phyloP scores from a whole-genome alignment of 805 yeast genomes.

The Kodamaea restingae region DNA sequence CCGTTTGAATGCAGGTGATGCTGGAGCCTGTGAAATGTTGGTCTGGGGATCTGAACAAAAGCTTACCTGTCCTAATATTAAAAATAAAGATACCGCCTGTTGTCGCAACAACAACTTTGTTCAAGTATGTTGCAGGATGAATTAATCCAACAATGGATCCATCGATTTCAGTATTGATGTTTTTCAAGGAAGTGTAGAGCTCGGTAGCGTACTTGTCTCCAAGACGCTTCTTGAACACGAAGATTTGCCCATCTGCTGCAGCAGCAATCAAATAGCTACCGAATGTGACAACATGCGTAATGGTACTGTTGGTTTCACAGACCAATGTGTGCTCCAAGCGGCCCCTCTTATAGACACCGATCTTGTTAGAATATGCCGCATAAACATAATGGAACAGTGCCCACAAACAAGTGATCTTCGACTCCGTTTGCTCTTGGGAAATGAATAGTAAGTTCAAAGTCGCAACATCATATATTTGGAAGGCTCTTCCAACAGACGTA shows the following conservation, averaged over 20 bases:
- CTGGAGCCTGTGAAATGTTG: slow-evolving; percentile 42
- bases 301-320: slow-evolving; percentile 29
- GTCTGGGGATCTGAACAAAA: slow-evolving; percentile 50
- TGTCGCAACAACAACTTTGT: slow-evolving; percentile 85
- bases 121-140: slow-evolving; percentile 90
- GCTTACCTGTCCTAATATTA: slow-evolving; percentile 75
- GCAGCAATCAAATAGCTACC: slow-evolving; percentile 74
- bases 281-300: slow-evolving; percentile 57
- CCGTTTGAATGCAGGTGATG: slow-evolving; percentile 67
- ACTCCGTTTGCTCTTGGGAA: slow-evolving; percentile 70
- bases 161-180: slow-evolving; percentile 51
- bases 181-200: slow-evolving; percentile 58
- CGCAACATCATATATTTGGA: slow-evolving; percentile 91
- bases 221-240: slow-evolving; percentile 49
- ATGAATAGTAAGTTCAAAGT: slow-evolving; percentile 82
- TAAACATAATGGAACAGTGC: slow-evolving; percentile 83
- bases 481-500: slow-evolving; percentile 83
- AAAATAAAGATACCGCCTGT: slow-evolving; percentile 54
- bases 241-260: slow-evolving; percentile 36
- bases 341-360: slow-evolving; percentile 85
- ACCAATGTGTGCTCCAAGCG: slow-evolving; percentile 46
- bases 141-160: slow-evolving; percentile 66
- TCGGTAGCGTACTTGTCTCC: slow-evolving; percentile 53
- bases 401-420: slow-evolving; percentile 63
- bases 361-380: slow-evolving; percentile 65